These are phyloP conservation scores for Corymbia calophylla DNA, from an alignment of 441 rosid genomes.

Conservation along the genomic window DNA sequence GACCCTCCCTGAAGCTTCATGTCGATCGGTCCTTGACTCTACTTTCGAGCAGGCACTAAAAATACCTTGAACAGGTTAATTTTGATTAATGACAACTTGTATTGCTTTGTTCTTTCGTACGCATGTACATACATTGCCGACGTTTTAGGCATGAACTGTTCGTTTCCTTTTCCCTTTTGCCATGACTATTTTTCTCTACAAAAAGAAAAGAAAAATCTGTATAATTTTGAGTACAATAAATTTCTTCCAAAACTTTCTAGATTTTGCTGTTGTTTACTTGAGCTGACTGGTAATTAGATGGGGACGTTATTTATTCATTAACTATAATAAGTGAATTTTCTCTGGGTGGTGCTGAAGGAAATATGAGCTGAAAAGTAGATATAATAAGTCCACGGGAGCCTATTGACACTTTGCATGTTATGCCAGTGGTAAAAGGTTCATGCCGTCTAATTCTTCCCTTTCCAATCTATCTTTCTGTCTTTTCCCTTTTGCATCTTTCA, in stretches of 20 bases:
- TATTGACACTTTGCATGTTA: neutral
- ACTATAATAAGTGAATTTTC: neutral
- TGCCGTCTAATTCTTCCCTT: neutral
- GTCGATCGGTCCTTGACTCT: conserved; percentile 72
- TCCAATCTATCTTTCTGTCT: neutral
- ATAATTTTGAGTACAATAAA: neutral
- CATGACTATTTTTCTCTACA: neutral
- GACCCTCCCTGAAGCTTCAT: conserved; percentile 68
- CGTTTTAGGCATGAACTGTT: neutral
- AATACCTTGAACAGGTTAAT: conserved; percentile 81
- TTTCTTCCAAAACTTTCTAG: neutral
- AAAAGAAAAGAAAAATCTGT: neutral
- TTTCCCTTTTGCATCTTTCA: neutral
- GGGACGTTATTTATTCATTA: neutral
- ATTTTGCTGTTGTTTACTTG: neutral
- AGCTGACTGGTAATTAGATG: neutral
- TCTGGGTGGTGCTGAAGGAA: neutral
- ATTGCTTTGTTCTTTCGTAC: neutral
- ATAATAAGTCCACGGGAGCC: too few relatives aligned
- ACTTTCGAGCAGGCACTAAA: conserved; percentile 71
- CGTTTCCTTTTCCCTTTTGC: neutral
- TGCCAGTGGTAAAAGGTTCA: neutral
- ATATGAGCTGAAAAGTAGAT: too few relatives aligned
- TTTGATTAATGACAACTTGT: neutral
- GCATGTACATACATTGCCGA: neutral